phyloP scores from a whole-genome alignment of 306 rosid species.

The Prunus fruticosa region DNA sequence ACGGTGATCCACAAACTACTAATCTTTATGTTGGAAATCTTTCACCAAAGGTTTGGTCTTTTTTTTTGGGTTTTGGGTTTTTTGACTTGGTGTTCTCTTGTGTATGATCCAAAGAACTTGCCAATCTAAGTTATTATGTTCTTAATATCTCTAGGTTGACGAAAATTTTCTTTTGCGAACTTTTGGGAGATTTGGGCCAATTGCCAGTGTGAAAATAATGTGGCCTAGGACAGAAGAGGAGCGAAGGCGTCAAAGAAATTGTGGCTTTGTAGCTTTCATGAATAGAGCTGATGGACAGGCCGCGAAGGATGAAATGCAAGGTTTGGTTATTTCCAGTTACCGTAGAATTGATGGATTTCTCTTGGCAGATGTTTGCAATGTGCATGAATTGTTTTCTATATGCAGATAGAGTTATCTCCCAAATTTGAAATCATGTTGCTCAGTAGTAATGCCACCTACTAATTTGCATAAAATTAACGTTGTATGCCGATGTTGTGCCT shows the following conservation, averaged over 20 bases:
- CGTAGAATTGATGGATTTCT: background rate
- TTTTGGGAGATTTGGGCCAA: constrained; percentile 99
- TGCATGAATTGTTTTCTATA: background rate
- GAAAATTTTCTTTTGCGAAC: constrained; percentile 98
- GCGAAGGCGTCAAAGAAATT: constrained; percentile 95
- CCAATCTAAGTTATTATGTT: constrained; percentile 23
- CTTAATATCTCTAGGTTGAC: constrained; percentile 63
- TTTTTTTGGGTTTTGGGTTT: background rate
- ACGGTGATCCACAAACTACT: constrained; percentile 99
- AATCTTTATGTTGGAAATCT: constrained; percentile 98
- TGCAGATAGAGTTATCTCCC: background rate
- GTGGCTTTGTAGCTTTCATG: constrained; percentile 99
- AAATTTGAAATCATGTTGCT: background rate
- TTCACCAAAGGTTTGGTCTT: constrained; percentile 72
- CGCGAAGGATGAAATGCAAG: constrained; percentile 99
- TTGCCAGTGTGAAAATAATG: constrained; percentile 99
- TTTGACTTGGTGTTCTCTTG: constrained; percentile 12
- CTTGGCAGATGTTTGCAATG: background rate
- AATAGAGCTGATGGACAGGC: constrained; percentile 98
- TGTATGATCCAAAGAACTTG: background rate
- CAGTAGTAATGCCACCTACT: background rate
- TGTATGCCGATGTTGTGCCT: background rate
- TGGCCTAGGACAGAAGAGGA: constrained; percentile 99
- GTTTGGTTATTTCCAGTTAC: constrained; percentile 36
- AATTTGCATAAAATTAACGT: background rate